A percentile compares a stretch with the other conserved stretches of the same genome.
Evolutionary conservation across 257 asterid species (phyloP).

Genomic region (Striga asiatica): DNA sequence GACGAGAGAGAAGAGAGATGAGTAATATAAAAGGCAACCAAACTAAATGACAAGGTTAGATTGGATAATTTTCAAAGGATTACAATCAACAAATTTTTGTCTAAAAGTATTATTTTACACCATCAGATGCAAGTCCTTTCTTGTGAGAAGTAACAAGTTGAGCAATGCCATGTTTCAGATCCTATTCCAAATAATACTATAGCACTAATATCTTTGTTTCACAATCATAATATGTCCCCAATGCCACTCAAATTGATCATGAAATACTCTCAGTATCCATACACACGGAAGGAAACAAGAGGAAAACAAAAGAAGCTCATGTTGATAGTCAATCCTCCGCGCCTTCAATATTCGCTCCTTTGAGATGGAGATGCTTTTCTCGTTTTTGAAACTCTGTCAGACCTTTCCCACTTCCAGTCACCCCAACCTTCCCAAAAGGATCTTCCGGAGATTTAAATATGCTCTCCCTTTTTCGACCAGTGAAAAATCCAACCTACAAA

Average conservation of each 20-base stretch:
- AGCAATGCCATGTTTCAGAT: too few relatives aligned
- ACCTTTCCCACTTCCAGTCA: constrained; percentile 94
- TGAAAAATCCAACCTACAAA: constrained; percentile 80
- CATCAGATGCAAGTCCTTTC: too few relatives aligned
- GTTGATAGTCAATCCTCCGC: constrained; percentile 29
- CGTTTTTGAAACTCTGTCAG: constrained; percentile 90
- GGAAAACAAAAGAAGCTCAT: background rate
- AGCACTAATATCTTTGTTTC: too few relatives aligned
- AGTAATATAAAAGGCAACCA: too few relatives aligned
- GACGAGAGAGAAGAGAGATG: too few relatives aligned
- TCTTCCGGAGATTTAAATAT: constrained; percentile 93
- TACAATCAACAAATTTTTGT: too few relatives aligned
- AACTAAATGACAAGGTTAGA: too few relatives aligned
- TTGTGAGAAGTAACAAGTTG: too few relatives aligned
- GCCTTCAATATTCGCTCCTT: constrained; percentile 60
- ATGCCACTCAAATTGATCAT: constrained; percentile 12
- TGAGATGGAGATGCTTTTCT: constrained; percentile 91
- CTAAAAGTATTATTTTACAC: too few relatives aligned
- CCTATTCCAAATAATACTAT: too few relatives aligned
- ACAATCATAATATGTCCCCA: background rate
- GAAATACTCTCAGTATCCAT: constrained; percentile 14
- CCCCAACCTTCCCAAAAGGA: constrained; percentile 92
- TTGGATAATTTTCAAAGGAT: too few relatives aligned
- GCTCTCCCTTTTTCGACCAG: constrained; percentile 93
- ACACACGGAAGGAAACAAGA: too few relatives aligned